Evolutionary conservation across 306 rosid species (phyloP).

Genomic region (Biancaea sappan): DNA sequence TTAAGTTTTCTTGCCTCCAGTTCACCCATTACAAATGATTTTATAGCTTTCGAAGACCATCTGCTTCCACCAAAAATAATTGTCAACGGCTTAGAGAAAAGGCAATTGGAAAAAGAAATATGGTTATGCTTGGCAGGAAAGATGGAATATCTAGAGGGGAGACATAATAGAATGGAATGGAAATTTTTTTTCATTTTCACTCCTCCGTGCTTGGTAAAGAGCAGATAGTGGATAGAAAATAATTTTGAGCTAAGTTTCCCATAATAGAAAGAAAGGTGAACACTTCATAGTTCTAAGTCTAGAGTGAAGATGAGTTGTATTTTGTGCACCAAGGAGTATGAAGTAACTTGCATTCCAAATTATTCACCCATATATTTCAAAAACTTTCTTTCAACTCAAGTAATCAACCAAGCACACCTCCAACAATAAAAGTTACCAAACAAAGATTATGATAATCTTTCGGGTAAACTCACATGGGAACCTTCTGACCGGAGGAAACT

Average conservation of each 20-base stretch:
- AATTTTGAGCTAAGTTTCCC: not conserved
- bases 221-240: not conserved
- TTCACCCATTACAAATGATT: constrained; percentile 69
- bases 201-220: not conserved
- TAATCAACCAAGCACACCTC: constrained; percentile 2
- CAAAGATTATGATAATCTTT: not conserved
- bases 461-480: constrained; percentile 14
- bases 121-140: not conserved
- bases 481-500: constrained; percentile 39
- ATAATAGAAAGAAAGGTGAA: not conserved
- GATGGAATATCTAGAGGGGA: not conserved
- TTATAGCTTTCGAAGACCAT: constrained; percentile 82
- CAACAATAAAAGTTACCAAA: not conserved
- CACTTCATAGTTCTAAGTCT: not conserved
- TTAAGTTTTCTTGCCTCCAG: constrained; percentile 78
- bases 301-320: not conserved
- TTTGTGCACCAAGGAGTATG: too few species aligned
- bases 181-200: not conserved
- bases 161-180: not conserved
- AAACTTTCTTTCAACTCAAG: not conserved
- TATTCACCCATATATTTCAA: not conserved
- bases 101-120: not conserved
- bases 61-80: constrained; percentile 47
- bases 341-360: not conserved
- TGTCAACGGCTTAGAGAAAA: not conserved